Conservation (phyloP, 352 stramenopile genomes). For the Achlya hypogyna region DNA sequence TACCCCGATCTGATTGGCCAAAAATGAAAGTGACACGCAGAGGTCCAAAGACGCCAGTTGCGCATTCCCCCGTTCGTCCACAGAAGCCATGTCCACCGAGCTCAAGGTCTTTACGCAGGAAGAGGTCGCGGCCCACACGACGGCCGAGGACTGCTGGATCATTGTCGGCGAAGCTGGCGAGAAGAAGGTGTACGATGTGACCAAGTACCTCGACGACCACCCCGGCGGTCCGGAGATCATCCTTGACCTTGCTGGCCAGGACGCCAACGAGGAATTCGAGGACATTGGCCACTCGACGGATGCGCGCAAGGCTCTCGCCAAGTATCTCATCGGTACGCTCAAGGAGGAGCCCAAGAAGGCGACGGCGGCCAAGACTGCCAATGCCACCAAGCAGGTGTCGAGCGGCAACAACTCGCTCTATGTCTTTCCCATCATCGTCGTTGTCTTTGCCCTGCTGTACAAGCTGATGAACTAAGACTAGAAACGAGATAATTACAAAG, state of each 20-base stretch:
- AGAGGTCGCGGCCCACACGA: slow-evolving; percentile 89
- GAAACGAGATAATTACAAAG: too few relatives aligned
- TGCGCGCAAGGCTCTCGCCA: slow-evolving; percentile 87
- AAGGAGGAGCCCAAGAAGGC: slow-evolving; percentile 42
- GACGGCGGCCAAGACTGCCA: slow-evolving; percentile 12
- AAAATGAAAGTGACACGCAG: too few relatives aligned
- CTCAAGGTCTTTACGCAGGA: slow-evolving; percentile 82
- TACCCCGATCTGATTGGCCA: neutral
- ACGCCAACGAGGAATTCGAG: slow-evolving; percentile 92
- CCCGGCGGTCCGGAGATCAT: slow-evolving; percentile 97
- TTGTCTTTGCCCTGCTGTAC: neutral
- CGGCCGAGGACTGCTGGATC: slow-evolving; percentile 79
- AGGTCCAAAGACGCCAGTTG: neutral
- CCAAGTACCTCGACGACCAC: slow-evolving; percentile 97
- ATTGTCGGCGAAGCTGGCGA: slow-evolving; percentile 60
- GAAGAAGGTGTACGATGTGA: slow-evolving; percentile 96
- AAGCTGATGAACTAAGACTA: neutral
- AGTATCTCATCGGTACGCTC: slow-evolving; percentile 90
- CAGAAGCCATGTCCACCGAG: slow-evolving; percentile 1
- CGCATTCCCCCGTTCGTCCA: too few relatives aligned
- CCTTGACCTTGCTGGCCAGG: slow-evolving; percentile 88
- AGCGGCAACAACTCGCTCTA: neutral
- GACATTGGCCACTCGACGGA: slow-evolving; percentile 98
- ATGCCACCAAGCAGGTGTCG: neutral
- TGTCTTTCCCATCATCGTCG: neutral